Percentiles rank a stretch among this genome's conserved stretches.
phyloP scores from a whole-genome alignment of 352 stramenopile genomes.

The Phytophthora syringae region DNA sequence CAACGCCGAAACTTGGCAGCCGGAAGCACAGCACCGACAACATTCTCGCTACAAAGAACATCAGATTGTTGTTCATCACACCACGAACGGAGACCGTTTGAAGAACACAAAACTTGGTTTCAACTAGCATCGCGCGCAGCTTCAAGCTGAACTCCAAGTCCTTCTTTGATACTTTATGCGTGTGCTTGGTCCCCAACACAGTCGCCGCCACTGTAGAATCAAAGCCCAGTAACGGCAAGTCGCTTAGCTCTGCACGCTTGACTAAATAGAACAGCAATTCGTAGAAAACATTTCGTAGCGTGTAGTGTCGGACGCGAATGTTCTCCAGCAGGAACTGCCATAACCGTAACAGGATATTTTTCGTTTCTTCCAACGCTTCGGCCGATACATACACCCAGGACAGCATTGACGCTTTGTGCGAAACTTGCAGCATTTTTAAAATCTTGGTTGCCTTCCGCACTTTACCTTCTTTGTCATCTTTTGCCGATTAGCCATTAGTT shows the following conservation, averaged over 20 bases:
- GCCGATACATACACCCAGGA: slow-evolving; percentile 89
- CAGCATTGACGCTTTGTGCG: slow-evolving; percentile 90
- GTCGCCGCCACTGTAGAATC: slow-evolving; percentile 75
- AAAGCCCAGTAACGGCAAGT: slow-evolving; percentile 84
- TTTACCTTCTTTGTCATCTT: slow-evolving; percentile 91
- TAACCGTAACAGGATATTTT: slow-evolving; percentile 83
- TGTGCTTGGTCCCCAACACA: slow-evolving; percentile 71
- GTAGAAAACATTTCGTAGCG: slow-evolving; percentile 90
- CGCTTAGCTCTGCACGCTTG: slow-evolving; percentile 86
- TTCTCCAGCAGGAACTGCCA: slow-evolving; percentile 92
- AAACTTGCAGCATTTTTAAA: slow-evolving; percentile 90
- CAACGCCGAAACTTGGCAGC: slow-evolving; percentile 86
- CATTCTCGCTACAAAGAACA: slow-evolving; percentile 91
- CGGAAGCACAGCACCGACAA: slow-evolving; percentile 89
- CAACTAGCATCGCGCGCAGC: slow-evolving; percentile 87
- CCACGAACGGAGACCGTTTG: slow-evolving; percentile 88
- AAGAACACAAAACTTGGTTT: slow-evolving; percentile 90
- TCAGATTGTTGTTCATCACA: slow-evolving; percentile 93
- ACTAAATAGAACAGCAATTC: slow-evolving; percentile 90
- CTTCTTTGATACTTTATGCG: slow-evolving; percentile 78
- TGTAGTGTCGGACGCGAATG: slow-evolving; percentile 91
- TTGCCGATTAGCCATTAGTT: slow-evolving; percentile 87
- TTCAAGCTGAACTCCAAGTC: slow-evolving; percentile 88
- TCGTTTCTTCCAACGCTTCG: slow-evolving; percentile 87
- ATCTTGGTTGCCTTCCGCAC: slow-evolving; percentile 92